Conservation (phyloP, 2,329 filamentous ascomycete species). For the Leptographium wingfieldii region DNA sequence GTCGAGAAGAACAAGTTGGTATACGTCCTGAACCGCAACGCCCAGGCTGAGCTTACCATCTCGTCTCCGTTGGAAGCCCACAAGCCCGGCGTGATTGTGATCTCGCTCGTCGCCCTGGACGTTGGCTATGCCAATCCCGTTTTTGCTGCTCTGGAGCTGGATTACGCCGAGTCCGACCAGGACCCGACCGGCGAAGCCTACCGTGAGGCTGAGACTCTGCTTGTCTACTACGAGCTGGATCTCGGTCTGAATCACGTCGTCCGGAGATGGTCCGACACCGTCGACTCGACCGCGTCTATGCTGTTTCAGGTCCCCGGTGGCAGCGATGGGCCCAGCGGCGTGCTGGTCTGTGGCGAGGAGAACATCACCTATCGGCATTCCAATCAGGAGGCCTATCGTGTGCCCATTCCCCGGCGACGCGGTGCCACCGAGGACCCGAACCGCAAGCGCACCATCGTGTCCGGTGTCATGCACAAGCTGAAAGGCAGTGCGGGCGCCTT, state of each 20-base stretch:
- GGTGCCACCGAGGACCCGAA: conserved; percentile 87
- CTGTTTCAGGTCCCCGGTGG: conserved; percentile 94
- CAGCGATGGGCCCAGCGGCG: conserved; percentile 84
- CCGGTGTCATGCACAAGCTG: conserved; percentile 95
- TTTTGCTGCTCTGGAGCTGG: conserved; percentile 87
- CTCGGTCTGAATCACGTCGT: conserved; percentile 95
- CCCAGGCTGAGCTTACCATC: conserved; percentile 88
- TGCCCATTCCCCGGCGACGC: conserved; percentile 76
- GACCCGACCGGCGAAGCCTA: conserved; percentile 77
- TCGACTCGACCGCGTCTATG: conserved; percentile 78
- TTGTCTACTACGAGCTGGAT: conserved; percentile 97
- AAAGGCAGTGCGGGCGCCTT: conserved; percentile 73
- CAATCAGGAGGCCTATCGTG: conserved; percentile 78
- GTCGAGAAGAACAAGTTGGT: conserved; percentile 99
- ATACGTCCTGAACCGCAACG: conserved; percentile 92
- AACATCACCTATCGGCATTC: conserved; percentile 96
- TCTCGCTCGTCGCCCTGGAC: conserved; percentile 77
- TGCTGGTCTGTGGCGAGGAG: conserved; percentile 87
- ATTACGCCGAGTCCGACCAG: conserved; percentile 84
- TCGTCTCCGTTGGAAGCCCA: conserved; percentile 95
- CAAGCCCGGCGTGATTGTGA: conserved; percentile 80
- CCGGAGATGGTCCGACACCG: conserved; percentile 87
- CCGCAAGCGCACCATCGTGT: conserved; percentile 73
- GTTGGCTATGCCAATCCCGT: conserved; percentile 96
- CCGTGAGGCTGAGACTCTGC: conserved; percentile 70